Percentiles rank a stretch among this genome's conserved stretches.
Evolutionary conservation across 768 basidiomycete species (phyloP).

Genomic region (Kwoniella dendrophila): DNA sequence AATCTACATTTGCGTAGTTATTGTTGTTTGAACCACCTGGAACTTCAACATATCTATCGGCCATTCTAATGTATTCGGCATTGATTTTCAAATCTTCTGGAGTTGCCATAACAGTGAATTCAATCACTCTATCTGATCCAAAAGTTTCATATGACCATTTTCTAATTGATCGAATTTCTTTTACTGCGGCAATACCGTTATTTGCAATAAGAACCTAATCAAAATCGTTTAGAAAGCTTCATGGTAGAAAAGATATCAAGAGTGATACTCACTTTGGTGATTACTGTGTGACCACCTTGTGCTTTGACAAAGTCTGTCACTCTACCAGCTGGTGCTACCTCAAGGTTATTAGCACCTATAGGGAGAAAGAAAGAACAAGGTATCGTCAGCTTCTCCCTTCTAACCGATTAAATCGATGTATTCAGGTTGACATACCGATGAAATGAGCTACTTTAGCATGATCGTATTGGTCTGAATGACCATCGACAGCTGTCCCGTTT

Average conservation of each 20-base stretch:
- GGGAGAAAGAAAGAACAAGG: neutral
- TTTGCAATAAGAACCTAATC: constrained; percentile 97
- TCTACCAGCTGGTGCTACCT: constrained; percentile 74
- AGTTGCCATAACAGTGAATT: constrained; percentile 99
- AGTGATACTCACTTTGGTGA: constrained; percentile 76
- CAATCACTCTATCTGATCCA: constrained; percentile 90
- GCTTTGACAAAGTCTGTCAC: constrained; percentile 88
- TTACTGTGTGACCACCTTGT: constrained; percentile 95
- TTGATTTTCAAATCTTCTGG: constrained; percentile 95
- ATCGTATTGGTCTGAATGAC: constrained; percentile 55
- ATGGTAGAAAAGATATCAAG: neutral
- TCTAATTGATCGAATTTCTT: constrained; percentile 96
- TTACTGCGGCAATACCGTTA: constrained; percentile 98
- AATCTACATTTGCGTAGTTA: constrained; percentile 99
- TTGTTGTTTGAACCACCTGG: constrained; percentile 98
- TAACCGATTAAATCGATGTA: neutral
- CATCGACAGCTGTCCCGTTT: constrained; percentile 27
- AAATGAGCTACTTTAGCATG: constrained; percentile 68
- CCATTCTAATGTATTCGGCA: constrained; percentile 99
- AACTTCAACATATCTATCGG: constrained; percentile 97
- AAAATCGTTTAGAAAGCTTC: constrained; percentile 5
- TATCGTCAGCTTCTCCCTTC: constrained; percentile 4
- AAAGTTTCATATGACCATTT: constrained; percentile 99
- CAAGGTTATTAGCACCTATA: constrained; percentile 87
- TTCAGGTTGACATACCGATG: constrained; percentile 60